Conservation (phyloP, 2,329 filamentous ascomycete genomes). For the Phialemoniopsis sp. region DNA sequence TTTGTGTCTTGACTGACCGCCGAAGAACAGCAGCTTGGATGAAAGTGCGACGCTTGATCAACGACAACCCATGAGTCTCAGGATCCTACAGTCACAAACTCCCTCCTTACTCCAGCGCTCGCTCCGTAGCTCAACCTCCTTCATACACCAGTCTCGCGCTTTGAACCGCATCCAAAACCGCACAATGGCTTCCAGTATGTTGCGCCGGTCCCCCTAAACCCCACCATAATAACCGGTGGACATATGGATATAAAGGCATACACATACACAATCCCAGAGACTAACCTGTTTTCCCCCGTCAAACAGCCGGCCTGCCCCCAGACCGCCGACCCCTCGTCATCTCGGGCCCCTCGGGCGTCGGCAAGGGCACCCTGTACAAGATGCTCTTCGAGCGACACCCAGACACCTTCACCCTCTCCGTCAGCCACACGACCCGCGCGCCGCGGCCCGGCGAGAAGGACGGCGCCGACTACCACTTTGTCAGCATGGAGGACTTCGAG, state of each 20-base stretch:
- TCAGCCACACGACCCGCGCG: constrained; percentile 74
- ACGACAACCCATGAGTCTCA: no score
- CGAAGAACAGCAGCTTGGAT: no score
- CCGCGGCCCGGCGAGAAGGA: constrained; percentile 73
- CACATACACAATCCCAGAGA: no score
- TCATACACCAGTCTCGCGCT: no score
- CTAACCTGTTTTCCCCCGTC: neutral
- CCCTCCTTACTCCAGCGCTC: no score
- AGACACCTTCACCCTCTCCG: constrained; percentile 48
- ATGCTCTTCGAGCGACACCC: constrained; percentile 58
- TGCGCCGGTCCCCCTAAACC: neutral
- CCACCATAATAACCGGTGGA: neutral
- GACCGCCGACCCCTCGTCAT: constrained; percentile 68
- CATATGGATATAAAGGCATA: no score
- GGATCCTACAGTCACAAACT: no score
- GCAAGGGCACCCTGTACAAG: constrained; percentile 77
- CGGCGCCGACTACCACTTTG: constrained; percentile 80
- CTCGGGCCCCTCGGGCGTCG: constrained; percentile 74
- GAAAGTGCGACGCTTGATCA: no score
- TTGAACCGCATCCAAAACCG: neutral
- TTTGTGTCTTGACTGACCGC: no score
- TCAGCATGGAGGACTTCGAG: constrained; percentile 62
- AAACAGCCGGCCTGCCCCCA: constrained; percentile 28
- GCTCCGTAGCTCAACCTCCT: no score
- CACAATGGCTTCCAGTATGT: constrained; percentile 1